A percentile compares a stretch with the other conserved stretches of the same genome.
phyloP scores from a whole-genome alignment of 192 early-diverging fungal species.

The Umbelopsis ramanniana region DNA sequence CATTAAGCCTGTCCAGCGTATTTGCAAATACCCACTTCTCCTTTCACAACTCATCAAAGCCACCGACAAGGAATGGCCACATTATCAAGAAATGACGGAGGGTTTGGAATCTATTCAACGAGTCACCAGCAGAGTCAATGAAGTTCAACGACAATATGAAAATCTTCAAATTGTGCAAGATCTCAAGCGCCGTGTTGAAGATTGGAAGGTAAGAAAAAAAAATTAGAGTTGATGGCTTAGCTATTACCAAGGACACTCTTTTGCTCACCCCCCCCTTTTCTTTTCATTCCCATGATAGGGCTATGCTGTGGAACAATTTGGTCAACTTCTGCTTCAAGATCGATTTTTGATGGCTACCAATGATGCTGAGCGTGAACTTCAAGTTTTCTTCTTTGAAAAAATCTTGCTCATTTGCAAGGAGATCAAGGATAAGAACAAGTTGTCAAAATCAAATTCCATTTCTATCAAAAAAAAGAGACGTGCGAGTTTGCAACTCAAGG shows the following conservation, averaged over 20 bases:
- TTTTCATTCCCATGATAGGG: constrained; percentile 42
- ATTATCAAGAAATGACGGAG: constrained; percentile 63
- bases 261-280: not conserved
- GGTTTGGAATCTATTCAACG: constrained; percentile 84
- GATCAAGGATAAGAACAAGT: constrained; percentile 51
- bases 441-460: constrained; percentile 40
- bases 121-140: constrained; percentile 90
- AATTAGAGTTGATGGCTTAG: too few species aligned
- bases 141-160: constrained; percentile 86
- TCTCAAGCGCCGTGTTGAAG: constrained; percentile 82
- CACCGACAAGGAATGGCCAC: constrained; percentile 60
- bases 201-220: constrained; percentile 68
- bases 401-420: constrained; percentile 95
- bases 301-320: constrained; percentile 75
- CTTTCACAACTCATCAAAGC: constrained; percentile 72
- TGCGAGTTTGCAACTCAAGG: constrained; percentile 74
- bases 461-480: constrained; percentile 65
- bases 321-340: constrained; percentile 83
- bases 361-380: constrained; percentile 79
- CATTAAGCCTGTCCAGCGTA: constrained; percentile 97
- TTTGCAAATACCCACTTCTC: constrained; percentile 97
- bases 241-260: too few species aligned
- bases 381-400: constrained; percentile 93
- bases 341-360: constrained; percentile 83
- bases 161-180: constrained; percentile 82